Percentiles rank a stretch among this genome's conserved stretches.
Evolutionary conservation across 208 protist genomes (phyloP).

Genomic region (Novymonas esmeraldas): DNA sequence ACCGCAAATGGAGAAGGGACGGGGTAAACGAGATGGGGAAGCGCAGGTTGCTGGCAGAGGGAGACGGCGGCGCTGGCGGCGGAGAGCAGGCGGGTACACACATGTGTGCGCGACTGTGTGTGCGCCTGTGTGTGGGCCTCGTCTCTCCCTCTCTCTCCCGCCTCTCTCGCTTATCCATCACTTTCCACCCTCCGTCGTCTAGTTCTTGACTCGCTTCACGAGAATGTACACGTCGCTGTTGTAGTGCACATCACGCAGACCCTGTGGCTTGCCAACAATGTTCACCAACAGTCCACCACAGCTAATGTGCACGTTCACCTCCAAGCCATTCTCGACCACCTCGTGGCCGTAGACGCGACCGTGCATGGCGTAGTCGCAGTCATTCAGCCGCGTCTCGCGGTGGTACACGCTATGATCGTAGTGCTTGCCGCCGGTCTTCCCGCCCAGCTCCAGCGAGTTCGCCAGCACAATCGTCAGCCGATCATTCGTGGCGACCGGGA

Average conservation of each 20-base stretch:
- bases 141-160: too few relatives aligned
- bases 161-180: not conserved
- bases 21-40: too few relatives aligned
- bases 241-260: constrained; percentile 88
- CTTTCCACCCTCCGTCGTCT: not conserved
- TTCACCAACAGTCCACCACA: constrained; percentile 97
- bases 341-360: constrained; percentile 95
- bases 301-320: constrained; percentile 94
- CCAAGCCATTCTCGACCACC: constrained; percentile 83
- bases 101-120: too few relatives aligned
- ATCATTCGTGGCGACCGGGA: constrained; percentile 92
- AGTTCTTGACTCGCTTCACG: constrained; percentile 81
- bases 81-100: too few relatives aligned
- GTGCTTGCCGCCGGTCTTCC: constrained; percentile 73
- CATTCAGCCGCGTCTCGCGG: constrained; percentile 90
- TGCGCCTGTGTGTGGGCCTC: too few relatives aligned
- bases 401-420: constrained; percentile 93
- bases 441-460: constrained; percentile 91
- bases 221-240: constrained; percentile 91
- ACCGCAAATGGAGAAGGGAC: too few relatives aligned
- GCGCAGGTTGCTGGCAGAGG: too few relatives aligned
- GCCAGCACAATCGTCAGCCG: constrained; percentile 95
- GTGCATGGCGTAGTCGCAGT: constrained; percentile 99
- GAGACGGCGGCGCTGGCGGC: too few relatives aligned
- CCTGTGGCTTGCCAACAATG: constrained; percentile 91